Conservation (phyloP, 805 yeast genomes). For the Yarrowia sp. region DNA sequence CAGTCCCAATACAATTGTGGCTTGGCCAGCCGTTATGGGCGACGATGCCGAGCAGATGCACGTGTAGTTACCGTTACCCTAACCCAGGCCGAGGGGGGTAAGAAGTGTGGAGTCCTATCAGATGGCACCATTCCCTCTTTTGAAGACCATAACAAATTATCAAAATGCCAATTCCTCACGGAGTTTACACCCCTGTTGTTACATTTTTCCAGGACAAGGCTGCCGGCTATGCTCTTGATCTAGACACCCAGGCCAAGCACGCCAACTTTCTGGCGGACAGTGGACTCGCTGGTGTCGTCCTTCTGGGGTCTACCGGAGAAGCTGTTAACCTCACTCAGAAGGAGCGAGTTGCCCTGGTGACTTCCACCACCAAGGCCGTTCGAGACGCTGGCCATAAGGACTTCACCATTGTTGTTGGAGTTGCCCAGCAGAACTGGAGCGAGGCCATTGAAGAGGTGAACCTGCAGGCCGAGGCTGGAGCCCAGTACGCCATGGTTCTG, state of each 20-base stretch:
- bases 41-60: constrained; percentile 10
- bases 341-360: constrained; percentile 41
- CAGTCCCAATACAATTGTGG: background rate
- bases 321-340: constrained; percentile 48
- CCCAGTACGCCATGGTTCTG: constrained; percentile 38
- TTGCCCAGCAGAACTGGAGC: constrained; percentile 46
- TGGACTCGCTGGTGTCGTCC: constrained; percentile 49
- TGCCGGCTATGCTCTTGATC: constrained; percentile 40
- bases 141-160: background rate
- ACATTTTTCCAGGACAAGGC: constrained; percentile 50
- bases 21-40: background rate
- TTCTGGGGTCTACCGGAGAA: constrained; percentile 57
- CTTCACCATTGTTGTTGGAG: constrained; percentile 49
- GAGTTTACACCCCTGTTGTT: constrained; percentile 52
- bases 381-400: constrained; percentile 41
- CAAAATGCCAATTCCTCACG: constrained; percentile 29
- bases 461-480: constrained; percentile 35
- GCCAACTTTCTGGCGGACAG: constrained; percentile 43
- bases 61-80: constrained; percentile 23
- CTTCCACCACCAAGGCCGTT: constrained; percentile 36
- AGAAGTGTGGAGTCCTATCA: constrained; percentile 14
- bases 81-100: constrained; percentile 15
- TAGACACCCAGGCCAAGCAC: constrained; percentile 46
- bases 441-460: constrained; percentile 43
- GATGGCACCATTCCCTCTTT: background rate